Percentiles rank a stretch among this genome's conserved stretches.
phyloP scores from a whole-genome alignment of 139 green algal species.

The Chlorella sp. region DNA sequence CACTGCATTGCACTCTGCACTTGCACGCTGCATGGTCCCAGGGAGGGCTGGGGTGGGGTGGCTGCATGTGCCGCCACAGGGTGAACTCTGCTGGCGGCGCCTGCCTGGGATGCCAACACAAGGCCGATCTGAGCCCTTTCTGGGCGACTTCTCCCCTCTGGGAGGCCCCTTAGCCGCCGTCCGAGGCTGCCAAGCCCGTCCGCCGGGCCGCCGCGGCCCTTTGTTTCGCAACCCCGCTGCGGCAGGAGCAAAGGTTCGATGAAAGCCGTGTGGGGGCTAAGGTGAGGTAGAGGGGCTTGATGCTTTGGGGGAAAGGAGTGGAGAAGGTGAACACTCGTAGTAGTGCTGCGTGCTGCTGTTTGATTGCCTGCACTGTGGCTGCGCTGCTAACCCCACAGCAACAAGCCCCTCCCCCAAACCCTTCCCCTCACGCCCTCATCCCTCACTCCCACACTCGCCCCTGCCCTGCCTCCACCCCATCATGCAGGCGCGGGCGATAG shows the following conservation, averaged over 20 bases:
- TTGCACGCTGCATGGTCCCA: not conserved
- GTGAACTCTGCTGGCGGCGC: not conserved
- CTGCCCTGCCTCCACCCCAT: not conserved
- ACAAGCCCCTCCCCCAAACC: not conserved
- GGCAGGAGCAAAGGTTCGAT: not conserved
- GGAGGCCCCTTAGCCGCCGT: not conserved
- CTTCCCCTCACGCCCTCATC: not conserved
- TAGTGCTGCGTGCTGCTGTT: not conserved
- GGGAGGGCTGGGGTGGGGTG: not conserved
- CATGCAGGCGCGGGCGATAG: conserved; percentile 15
- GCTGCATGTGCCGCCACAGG: not conserved
- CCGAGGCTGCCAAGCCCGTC: not conserved
- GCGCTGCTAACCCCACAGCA: not conserved
- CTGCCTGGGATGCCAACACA: conserved; percentile 30
- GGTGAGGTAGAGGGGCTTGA: not conserved
- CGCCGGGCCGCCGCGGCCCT: not conserved
- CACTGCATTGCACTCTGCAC: conserved; percentile 7
- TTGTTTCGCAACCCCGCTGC: not conserved
- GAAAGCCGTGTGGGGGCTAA: conserved; percentile 6
- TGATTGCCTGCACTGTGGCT: not conserved
- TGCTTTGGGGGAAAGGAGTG: too few relatives aligned
- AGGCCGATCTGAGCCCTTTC: conserved; percentile 20
- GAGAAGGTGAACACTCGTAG: too few relatives aligned
- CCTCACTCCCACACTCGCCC: not conserved
- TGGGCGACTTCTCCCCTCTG: not conserved